phyloP scores from a whole-genome alignment of 2,329 filamentous ascomycete genomes.

The Aureobasidium leucospermi region DNA sequence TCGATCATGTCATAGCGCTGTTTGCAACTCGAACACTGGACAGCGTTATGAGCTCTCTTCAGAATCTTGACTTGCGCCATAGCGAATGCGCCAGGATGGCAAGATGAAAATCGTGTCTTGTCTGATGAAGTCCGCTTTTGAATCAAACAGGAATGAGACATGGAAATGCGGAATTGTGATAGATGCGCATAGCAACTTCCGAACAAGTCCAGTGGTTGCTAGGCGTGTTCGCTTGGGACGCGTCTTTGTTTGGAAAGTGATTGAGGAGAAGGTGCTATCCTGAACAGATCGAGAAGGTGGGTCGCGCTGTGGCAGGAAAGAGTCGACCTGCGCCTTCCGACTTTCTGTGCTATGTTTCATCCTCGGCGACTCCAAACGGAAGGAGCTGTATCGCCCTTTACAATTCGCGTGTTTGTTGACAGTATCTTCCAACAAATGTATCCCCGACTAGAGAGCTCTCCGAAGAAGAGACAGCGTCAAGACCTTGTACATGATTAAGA shows the following conservation, averaged over 20 bases:
- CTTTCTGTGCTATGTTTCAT: no score
- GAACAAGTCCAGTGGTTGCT: background rate
- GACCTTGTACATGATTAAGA: no score
- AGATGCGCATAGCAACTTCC: background rate
- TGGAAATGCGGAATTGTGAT: background rate
- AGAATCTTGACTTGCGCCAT: background rate
- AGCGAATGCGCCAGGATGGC: background rate
- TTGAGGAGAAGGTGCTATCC: background rate
- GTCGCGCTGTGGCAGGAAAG: background rate
- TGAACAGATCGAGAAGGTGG: background rate
- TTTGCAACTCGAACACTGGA: conserved; percentile 3
- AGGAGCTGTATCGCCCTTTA: no score
- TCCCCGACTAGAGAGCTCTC: no score
- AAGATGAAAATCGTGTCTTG: background rate
- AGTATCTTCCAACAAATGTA: no score
- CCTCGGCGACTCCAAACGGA: no score
- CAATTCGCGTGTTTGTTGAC: no score
- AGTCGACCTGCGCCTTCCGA: background rate
- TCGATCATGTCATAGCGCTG: background rate
- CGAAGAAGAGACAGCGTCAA: no score
- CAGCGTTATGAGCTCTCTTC: background rate
- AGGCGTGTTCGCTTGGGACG: background rate
- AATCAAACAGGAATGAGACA: background rate
- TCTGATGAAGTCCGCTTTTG: background rate
- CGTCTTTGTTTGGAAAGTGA: no score